Evolutionary conservation across 2,329 filamentous ascomycete species (phyloP), one percentile per base, ranked within the genome.

Genomic region (Cercospora sp.): DNA sequence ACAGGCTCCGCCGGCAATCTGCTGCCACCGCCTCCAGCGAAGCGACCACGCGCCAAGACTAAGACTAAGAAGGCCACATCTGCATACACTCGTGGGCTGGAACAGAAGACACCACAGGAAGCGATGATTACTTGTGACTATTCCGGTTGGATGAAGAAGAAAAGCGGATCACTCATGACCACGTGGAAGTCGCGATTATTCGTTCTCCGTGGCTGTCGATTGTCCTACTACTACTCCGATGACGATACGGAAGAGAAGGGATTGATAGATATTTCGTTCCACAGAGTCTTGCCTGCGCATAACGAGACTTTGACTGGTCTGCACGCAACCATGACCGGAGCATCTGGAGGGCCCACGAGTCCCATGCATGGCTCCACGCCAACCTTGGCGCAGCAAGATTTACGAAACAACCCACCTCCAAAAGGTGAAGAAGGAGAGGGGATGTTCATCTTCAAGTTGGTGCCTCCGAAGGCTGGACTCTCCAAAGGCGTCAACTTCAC

Each of bases 91-190:
- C 90, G 92, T 31, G 95, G 95, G 0, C 82, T 98, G 48, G 87
- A 91, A 73, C 93, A 94, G 79, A 91, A 94, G 68, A 82, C 87
- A 0, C 95, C 95, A 0, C 85, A 89, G 65, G 92, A 97, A 77
- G 93, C 94, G 69, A 95, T 97, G 80, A 83, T 89, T 69, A 89
- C 88, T 69, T 94, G 93, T 65, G 94, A 99, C 77, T 98, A 97
- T 79, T 94, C 90, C 75, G 95, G 95, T 1, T 99, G 95, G 95
- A 99, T 99, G 95, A 98, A 95, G 84, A 99, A 99, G 86, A 94
- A 96, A 80, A 97, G 93, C 68, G 94, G 93, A 1, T 95, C 94
- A 75, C 84, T 98, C 36, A 97, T 99, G 90, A 93, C 93, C 2
- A 97, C 94, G 1, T 99, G 95, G 95, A 99, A 98, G 77, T 91